phyloP scores from a whole-genome alignment of 495 filamentous ascomycete species.

The Penicillium cosmopolitanum region DNA sequence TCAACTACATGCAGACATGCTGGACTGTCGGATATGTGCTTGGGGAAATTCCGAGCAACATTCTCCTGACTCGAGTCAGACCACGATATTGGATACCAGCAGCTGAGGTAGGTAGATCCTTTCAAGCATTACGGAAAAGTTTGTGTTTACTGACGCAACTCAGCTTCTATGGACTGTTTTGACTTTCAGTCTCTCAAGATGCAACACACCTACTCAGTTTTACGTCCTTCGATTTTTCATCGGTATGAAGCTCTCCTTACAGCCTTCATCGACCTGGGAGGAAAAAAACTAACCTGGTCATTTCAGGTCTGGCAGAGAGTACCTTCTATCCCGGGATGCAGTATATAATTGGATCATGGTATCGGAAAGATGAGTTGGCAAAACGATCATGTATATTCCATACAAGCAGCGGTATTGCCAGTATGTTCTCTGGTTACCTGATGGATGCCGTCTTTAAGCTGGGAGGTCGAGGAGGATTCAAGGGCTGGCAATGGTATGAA shows the following conservation, averaged over 20 bases:
- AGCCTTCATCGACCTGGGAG: conserved; percentile 33
- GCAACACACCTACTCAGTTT: conserved; percentile 51
- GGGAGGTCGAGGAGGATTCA: conserved; percentile 51
- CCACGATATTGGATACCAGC: conserved; percentile 64
- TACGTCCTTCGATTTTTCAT: conserved; percentile 63
- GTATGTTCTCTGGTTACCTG: conserved; percentile 63
- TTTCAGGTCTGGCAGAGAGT: conserved; percentile 46
- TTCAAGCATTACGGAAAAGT: not conserved
- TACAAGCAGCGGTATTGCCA: conserved; percentile 53
- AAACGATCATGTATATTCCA: conserved; percentile 67
- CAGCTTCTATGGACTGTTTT: conserved; percentile 59
- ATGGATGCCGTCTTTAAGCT: conserved; percentile 58
- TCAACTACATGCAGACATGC: conserved; percentile 53
- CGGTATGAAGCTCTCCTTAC: conserved; percentile 38
- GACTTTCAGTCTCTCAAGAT: conserved; percentile 53
- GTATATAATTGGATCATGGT: conserved; percentile 52
- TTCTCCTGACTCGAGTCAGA: conserved; percentile 57
- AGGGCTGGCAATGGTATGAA: conserved; percentile 49
- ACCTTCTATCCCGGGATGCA: conserved; percentile 53
- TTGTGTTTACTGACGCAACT: not conserved
- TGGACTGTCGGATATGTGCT: conserved; percentile 69
- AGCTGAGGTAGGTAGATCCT: conserved; percentile 39
- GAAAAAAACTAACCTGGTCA: conserved; percentile 32
- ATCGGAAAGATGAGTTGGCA: conserved; percentile 59
- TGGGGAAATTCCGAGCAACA: conserved; percentile 63